These are phyloP conservation scores for Colletotrichum trifolii DNA, from an alignment of 2,329 filamentous ascomycete genomes.

Conservation along the genomic window DNA sequence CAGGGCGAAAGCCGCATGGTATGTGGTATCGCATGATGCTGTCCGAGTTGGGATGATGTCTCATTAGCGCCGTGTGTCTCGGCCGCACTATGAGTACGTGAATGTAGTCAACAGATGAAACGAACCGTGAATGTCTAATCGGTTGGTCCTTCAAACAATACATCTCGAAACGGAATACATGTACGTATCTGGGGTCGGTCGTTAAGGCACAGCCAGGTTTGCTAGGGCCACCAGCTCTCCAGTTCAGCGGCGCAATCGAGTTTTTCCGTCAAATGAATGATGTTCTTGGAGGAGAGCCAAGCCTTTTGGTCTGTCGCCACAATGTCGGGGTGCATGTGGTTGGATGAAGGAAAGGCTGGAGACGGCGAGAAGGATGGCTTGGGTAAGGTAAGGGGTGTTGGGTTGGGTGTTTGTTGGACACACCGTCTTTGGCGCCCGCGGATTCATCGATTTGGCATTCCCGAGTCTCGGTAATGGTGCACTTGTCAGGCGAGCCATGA, in stretches of 20 bases:
- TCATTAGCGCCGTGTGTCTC: constrained; percentile 16
- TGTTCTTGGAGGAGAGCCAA: constrained; percentile 17
- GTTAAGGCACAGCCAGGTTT: constrained; percentile 13
- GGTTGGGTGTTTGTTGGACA: constrained; percentile 14
- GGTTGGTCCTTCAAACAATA: not conserved
- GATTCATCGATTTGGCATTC: constrained; percentile 10
- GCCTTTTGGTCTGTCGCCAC: constrained; percentile 21
- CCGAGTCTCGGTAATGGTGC: too few species aligned
- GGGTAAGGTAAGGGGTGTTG: not conserved
- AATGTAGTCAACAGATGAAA: not conserved
- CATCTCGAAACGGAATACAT: too few species aligned
- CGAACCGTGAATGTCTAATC: not conserved
- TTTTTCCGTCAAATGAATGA: constrained; percentile 35
- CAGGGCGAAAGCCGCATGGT: constrained; percentile 8
- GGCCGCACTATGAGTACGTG: not conserved
- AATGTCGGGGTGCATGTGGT: constrained; percentile 1
- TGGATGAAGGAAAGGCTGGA: not conserved
- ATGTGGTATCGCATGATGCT: constrained; percentile 31
- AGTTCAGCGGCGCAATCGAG: constrained; percentile 29
- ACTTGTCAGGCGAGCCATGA: too few species aligned
- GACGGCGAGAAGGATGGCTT: not conserved
- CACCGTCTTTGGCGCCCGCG: constrained; percentile 12
- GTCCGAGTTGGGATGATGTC: constrained; percentile 8
- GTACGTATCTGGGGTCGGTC: not conserved
- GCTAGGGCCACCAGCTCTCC: constrained; percentile 5